A percentile compares a stretch with the other conserved stretches of the same genome.
These are phyloP conservation scores for Pseudogymnoascus destructans DNA, from an alignment of 2,329 filamentous ascomycete species.

Conservation along the genomic window DNA sequence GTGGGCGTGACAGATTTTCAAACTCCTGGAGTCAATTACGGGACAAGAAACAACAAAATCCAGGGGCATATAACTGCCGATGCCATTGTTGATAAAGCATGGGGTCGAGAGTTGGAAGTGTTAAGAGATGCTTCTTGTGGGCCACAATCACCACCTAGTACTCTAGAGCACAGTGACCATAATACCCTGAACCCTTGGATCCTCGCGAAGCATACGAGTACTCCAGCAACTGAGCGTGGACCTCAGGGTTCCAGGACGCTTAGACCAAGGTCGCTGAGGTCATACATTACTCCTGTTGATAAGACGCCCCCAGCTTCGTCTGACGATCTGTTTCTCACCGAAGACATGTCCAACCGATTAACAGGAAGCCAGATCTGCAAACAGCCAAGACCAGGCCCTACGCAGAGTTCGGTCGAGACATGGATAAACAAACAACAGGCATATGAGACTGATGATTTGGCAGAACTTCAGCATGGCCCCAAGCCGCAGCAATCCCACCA, in stretches of 20 bases:
- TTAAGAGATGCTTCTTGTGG: not conserved
- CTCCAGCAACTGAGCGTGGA: conserved; percentile 13
- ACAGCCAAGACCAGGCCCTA: not conserved
- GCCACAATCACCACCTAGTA: not conserved
- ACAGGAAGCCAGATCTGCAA: not conserved
- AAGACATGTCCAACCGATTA: not conserved
- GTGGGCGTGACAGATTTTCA: not conserved
- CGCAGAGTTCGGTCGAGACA: not conserved
- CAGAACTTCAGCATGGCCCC: not conserved
- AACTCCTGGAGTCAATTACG: not conserved
- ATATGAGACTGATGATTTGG: not conserved
- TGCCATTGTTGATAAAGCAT: not conserved
- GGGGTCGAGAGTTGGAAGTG: not conserved
- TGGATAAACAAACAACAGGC: not conserved
- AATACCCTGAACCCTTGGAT: conserved; percentile 29
- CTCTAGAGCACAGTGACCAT: not conserved
- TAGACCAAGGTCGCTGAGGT: not conserved
- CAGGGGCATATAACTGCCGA: not conserved
- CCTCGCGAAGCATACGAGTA: conserved; percentile 29
- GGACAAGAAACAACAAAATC: not conserved
- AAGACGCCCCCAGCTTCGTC: not conserved
- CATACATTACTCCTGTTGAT: not conserved
- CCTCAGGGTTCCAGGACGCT: not conserved
- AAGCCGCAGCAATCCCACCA: not conserved
- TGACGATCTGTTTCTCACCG: not conserved